These are phyloP conservation scores for Cyberlindnera xishuangbannaensis DNA, from an alignment of 805 yeast species.

Conservation along the genomic window DNA sequence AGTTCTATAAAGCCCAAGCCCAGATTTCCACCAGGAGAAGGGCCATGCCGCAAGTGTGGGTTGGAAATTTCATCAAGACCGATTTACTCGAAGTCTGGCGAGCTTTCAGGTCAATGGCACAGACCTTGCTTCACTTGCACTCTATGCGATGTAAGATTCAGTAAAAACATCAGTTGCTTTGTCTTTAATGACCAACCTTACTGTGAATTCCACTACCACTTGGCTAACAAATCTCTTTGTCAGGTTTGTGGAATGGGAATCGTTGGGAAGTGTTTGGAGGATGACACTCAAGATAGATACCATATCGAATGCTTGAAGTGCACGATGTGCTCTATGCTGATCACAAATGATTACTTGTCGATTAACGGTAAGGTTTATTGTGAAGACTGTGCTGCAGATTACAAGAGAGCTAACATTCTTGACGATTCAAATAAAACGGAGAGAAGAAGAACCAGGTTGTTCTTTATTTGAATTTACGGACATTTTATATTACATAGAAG, in stretches of 20 bases:
- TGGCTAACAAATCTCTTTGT: slow-evolving; percentile 70
- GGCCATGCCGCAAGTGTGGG: slow-evolving; percentile 77
- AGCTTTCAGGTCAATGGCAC: slow-evolving; percentile 91
- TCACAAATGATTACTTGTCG: slow-evolving; percentile 50
- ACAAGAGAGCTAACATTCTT: background rate
- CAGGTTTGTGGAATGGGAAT: slow-evolving; percentile 65
- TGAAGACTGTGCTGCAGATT: slow-evolving; percentile 31
- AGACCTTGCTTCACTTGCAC: slow-evolving; percentile 76
- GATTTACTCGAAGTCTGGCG: slow-evolving; percentile 79
- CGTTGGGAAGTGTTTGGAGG: slow-evolving; percentile 87
- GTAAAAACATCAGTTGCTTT: slow-evolving; percentile 61
- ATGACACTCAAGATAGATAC: slow-evolving; percentile 63
- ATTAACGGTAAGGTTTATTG: slow-evolving; percentile 45
- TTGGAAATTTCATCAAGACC: slow-evolving; percentile 53
- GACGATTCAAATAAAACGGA: slow-evolving; percentile 17
- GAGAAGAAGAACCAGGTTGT: slow-evolving; percentile 25
- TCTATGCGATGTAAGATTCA: slow-evolving; percentile 52
- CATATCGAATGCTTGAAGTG: slow-evolving; percentile 74
- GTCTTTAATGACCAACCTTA: slow-evolving; percentile 76
- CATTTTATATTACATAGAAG: too few species aligned
- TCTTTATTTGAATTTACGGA: slow-evolving; percentile 16
- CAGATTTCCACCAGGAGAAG: slow-evolving; percentile 53
- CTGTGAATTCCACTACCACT: slow-evolving; percentile 75
- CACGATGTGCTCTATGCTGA: slow-evolving; percentile 45
- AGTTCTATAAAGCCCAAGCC: background rate